phyloP scores from a whole-genome alignment of 306 rosid species.

The Glycyrrhiza uralensis region DNA sequence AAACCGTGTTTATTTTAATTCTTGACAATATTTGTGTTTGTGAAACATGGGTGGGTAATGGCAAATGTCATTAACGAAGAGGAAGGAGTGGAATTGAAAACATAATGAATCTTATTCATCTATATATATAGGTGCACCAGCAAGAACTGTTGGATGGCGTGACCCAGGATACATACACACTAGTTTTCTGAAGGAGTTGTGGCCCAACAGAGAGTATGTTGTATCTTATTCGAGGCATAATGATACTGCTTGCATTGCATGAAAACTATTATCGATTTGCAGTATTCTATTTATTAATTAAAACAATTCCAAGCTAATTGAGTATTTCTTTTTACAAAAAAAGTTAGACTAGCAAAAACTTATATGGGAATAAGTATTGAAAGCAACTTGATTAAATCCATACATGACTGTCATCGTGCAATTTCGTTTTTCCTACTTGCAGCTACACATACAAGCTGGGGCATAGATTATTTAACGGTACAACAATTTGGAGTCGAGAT shows the following conservation, averaged over 20 bases:
- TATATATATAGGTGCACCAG: conserved; percentile 71
- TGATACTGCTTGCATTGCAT: conserved; percentile 14
- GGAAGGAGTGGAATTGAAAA: background rate
- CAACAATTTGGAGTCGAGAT: conserved; percentile 62
- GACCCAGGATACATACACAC: conserved; percentile 92
- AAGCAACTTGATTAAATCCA: background rate
- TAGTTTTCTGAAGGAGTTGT: conserved; percentile 72
- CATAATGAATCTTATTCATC: conserved; percentile 2
- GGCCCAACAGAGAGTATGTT: conserved; percentile 78
- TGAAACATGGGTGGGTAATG: background rate
- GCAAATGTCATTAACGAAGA: background rate
- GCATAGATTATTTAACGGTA: conserved; percentile 60
- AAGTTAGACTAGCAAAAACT: background rate
- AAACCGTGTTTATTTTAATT: conserved; percentile 7
- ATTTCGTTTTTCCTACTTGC: conserved; percentile 12
- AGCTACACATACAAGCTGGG: conserved; percentile 82
- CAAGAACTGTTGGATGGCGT: conserved; percentile 93
- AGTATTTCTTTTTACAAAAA: background rate
- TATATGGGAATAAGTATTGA: conserved; percentile 1
- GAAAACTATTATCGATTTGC: conserved; percentile 1
- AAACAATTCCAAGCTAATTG: background rate
- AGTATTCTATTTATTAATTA: background rate
- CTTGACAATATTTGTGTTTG: background rate
- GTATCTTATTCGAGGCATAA: conserved; percentile 8
- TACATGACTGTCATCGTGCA: background rate